Conservation (phyloP, 2,329 filamentous ascomycete genomes). For the Alternaria solani region DNA sequence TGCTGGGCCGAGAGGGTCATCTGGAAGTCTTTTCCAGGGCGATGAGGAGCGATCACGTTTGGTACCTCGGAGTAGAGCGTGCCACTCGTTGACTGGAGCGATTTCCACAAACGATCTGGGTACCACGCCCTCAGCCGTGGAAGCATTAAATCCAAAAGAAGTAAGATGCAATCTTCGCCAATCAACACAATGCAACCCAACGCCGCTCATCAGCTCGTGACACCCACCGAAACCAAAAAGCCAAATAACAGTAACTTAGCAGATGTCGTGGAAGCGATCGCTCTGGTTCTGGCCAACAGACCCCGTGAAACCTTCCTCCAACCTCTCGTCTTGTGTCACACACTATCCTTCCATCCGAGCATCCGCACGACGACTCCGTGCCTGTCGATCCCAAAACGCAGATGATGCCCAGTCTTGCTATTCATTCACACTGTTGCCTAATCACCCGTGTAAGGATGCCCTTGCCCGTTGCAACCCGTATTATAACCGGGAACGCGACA, state of each 20-base stretch:
- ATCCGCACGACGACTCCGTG: constrained; percentile 8
- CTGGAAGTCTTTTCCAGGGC: constrained; percentile 1
- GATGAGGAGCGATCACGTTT: constrained; percentile 1
- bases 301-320: constrained; percentile 8
- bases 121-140: constrained; percentile 9
- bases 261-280: constrained; percentile 13
- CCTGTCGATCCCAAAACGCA: constrained; percentile 28
- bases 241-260: constrained; percentile 12
- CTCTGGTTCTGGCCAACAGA: constrained; percentile 17
- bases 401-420: constrained; percentile 14
- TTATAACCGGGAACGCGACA: constrained; percentile 4
- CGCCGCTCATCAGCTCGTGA: constrained; percentile 10
- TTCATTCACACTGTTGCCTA: constrained; percentile 24
- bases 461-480: constrained; percentile 10
- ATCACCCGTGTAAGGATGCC: constrained; percentile 15
- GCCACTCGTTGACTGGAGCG: constrained; percentile 1
- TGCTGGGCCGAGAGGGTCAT: constrained; percentile 12
- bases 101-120: constrained; percentile 7
- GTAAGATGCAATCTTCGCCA: not conserved
- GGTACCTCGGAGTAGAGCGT: not conserved
- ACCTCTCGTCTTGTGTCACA: constrained; percentile 7
- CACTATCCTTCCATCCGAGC: constrained; percentile 10
- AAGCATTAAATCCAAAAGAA: constrained; percentile 4
- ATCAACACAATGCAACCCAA: constrained; percentile 5
- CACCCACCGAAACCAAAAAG: constrained; percentile 7